Percentiles rank a stretch among this genome's conserved stretches.
Conservation (phyloP, 2,329 filamentous ascomycete genomes). For the Berkeleyomyces basicola region DNA sequence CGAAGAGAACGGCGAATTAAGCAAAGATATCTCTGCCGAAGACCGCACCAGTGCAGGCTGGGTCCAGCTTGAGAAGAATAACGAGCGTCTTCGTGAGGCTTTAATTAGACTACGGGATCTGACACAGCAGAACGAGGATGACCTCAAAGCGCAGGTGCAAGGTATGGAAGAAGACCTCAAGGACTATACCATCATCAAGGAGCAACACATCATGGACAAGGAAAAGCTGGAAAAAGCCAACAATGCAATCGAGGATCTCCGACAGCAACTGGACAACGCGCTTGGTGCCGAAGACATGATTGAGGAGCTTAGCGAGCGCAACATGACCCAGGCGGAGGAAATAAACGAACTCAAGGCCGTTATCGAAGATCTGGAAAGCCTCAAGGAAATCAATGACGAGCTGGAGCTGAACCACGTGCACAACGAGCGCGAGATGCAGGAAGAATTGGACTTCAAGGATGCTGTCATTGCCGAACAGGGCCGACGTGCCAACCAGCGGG, state of each 20-base stretch:
- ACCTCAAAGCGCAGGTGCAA: conserved; percentile 59
- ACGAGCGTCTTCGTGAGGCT: conserved; percentile 73
- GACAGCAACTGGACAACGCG: conserved; percentile 79
- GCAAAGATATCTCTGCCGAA: conserved; percentile 72
- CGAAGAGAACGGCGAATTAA: conserved; percentile 74
- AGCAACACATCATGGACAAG: conserved; percentile 52
- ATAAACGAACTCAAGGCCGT: conserved; percentile 67
- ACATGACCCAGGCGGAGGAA: conserved; percentile 66
- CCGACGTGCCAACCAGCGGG: conserved; percentile 56
- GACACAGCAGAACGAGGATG: conserved; percentile 68
- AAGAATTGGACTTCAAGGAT: conserved; percentile 82
- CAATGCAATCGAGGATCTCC: conserved; percentile 64
- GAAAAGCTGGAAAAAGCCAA: conserved; percentile 60
- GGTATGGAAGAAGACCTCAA: conserved; percentile 56
- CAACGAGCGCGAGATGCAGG: conserved; percentile 84
- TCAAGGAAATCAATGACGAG: conserved; percentile 89
- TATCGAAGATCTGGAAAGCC: conserved; percentile 72
- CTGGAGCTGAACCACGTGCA: conserved; percentile 86
- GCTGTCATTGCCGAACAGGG: conserved; percentile 67
- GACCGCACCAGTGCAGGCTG: conserved; percentile 76
- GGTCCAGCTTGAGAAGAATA: conserved; percentile 81
- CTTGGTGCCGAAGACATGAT: conserved; percentile 86
- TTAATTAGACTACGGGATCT: conserved; percentile 72
- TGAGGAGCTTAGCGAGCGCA: conserved; percentile 76
- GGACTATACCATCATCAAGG: conserved; percentile 48